Base-by-base conservation (phyloP, 2,329 filamentous ascomycete genomes). In the Penicillium sp. region DNA sequence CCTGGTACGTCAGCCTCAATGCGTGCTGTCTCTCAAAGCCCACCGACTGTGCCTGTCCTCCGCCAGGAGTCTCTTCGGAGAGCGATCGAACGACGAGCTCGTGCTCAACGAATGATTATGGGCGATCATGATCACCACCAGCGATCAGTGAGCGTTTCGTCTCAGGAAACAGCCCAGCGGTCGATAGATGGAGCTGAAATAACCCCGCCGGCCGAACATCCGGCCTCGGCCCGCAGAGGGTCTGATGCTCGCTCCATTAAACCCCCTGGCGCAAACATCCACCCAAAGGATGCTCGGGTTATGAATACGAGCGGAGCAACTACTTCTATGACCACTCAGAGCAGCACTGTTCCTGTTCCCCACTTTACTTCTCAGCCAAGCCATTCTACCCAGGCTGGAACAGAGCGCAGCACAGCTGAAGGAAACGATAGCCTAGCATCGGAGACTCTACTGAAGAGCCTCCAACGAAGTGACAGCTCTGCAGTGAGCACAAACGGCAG, bases 51-150 rank as follows among this genome's bases (percentile, higher is more conserved):
- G 55, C 76, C 79, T 25, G 70, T 80, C 2, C 76, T 81, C 36
- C 76, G 82, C 29, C 79, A 83, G 62, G 79, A 82, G 57, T 82
- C 81, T 6, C 71, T 84, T 34, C 79, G 82, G 21, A 76, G 81
- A 53, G 80, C 80, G 15, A 82, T 84, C 58, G 82, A 83, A 60
- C 70, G 79, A 49, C 77, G 78, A 21, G 77, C 79, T 36, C 74
- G 76, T 59, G 76, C 73, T n/a, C 80, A 79, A 54, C 74, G 78
- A 53, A 67, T 78, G 45, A 70, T 67, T 34, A 62, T 69, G 5
- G 72, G 72, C 16, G 75, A 75, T 21, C 57, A 49, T 48, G 67
- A 69, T 19, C 65, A 68, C 21, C 72, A 71, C 49, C 69, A 72
- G 31, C 68, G 75, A 41, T 79, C 77, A 10, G 71, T 74, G n/a